These are phyloP conservation scores for Pestalotiopsis sp. DNA, from an alignment of 2,329 filamentous ascomycete species.

Conservation along the genomic window DNA sequence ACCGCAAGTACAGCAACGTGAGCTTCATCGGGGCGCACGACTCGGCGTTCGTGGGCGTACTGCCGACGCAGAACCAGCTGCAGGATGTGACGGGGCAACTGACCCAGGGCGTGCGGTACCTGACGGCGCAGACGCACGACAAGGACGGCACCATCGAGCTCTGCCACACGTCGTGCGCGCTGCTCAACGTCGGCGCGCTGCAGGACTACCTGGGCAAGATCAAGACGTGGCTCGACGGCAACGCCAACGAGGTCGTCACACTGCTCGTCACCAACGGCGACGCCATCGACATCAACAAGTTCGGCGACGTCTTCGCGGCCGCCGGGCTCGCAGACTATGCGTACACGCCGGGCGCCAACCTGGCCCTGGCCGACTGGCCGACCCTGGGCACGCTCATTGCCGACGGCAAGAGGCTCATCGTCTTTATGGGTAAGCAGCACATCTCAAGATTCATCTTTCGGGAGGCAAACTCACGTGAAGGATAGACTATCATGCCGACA, in stretches of 20 bases:
- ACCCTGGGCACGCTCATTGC: slow-evolving; percentile 69
- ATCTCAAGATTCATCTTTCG: not conserved
- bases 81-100: slow-evolving; percentile 61
- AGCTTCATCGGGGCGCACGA: slow-evolving; percentile 68
- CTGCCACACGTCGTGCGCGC: slow-evolving; percentile 66
- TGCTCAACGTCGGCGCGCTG: slow-evolving; percentile 62
- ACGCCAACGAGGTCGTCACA: slow-evolving; percentile 65
- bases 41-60: slow-evolving; percentile 62
- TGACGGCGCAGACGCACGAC: slow-evolving; percentile 66
- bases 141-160: slow-evolving; percentile 54
- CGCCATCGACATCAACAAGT: slow-evolving; percentile 55
- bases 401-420: slow-evolving; percentile 64
- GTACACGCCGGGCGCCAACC: slow-evolving; percentile 49
- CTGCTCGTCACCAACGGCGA: slow-evolving; percentile 67
- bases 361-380: slow-evolving; percentile 63
- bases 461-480: slow-evolving; percentile 18
- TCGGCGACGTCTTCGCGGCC: slow-evolving; percentile 55
- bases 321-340: slow-evolving; percentile 60
- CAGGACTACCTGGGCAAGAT: slow-evolving; percentile 57
- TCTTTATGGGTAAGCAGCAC: slow-evolving; percentile 64
- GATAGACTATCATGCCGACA: slow-evolving; percentile 62
- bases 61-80: slow-evolving; percentile 62
- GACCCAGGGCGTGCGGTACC: slow-evolving; percentile 62
- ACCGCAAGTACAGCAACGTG: slow-evolving; percentile 59
- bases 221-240: slow-evolving; percentile 60